Evolutionary conservation across 2,329 filamentous ascomycete species (phyloP).

Genomic region (Aspergillus tubingensis): DNA sequence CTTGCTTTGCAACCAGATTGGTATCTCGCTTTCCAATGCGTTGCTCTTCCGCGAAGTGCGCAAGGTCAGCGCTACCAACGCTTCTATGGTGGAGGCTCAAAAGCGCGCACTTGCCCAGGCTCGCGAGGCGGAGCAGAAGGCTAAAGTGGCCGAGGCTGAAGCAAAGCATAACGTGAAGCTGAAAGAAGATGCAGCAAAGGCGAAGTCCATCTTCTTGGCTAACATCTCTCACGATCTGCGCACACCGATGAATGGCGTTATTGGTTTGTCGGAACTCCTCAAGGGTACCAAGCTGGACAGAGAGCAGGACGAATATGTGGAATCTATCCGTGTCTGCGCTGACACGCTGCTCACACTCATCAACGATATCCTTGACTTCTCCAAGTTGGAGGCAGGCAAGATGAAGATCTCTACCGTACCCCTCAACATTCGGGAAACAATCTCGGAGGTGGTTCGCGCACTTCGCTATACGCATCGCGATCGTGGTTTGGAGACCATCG

Average conservation of each 20-base stretch:
- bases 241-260: conserved; percentile 90
- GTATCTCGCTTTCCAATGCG: conserved; percentile 65
- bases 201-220: conserved; percentile 93
- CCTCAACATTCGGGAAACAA: conserved; percentile 71
- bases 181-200: conserved; percentile 67
- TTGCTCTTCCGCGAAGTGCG: conserved; percentile 63
- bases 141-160: conserved; percentile 64
- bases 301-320: conserved; percentile 64
- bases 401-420: conserved; percentile 86
- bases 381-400: conserved; percentile 80
- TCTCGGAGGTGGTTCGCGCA: conserved; percentile 64
- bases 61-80: conserved; percentile 64
- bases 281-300: conserved; percentile 58
- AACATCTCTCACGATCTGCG: conserved; percentile 89
- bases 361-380: conserved; percentile 89
- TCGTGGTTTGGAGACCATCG: conserved; percentile 60
- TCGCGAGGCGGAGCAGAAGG: conserved; percentile 63
- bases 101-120: conserved; percentile 64
- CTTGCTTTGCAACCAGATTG: conserved; percentile 65
- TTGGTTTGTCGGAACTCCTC: conserved; percentile 70
- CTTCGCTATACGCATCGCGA: conserved; percentile 65
- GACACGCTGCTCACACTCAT: conserved; percentile 82
- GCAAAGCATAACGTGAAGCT: conserved; percentile 66
- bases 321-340: conserved; percentile 66
- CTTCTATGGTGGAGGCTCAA: conserved; percentile 66